A percentile compares a stretch with the other conserved stretches of the same genome.
Evolutionary conservation across 495 filamentous ascomycete genomes (phyloP).

Genomic region (Talaromyces nanjingensis): DNA sequence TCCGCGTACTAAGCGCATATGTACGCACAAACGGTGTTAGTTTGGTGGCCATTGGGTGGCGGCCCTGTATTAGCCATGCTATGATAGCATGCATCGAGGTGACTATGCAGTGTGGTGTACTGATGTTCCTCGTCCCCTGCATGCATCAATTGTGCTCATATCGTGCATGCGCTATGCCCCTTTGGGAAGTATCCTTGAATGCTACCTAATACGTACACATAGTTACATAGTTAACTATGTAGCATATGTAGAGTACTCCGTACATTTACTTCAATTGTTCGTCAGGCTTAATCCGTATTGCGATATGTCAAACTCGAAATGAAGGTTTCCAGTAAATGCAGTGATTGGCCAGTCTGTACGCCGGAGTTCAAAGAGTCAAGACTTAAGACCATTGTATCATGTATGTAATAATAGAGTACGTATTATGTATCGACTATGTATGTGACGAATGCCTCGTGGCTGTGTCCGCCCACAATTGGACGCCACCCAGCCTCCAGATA

Average conservation of each 20-base stretch:
- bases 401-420: background rate
- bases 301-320: background rate
- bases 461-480: background rate
- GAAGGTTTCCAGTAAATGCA: background rate
- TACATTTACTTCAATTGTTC: background rate
- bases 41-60: too few species aligned
- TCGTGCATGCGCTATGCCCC: background rate
- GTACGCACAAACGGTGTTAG: too few species aligned
- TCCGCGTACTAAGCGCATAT: too few species aligned
- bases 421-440: background rate
- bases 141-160: background rate
- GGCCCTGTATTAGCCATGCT: background rate
- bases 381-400: background rate
- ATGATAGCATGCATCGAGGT: background rate
- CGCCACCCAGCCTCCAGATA: background rate
- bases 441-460: background rate
- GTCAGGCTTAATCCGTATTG: background rate
- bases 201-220: background rate
- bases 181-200: background rate
- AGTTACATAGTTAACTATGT: background rate
- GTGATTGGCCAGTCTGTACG: background rate
- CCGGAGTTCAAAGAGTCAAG: background rate
- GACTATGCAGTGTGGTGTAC: background rate
- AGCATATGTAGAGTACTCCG: background rate
- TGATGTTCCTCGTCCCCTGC: background rate